Percentiles rank a stretch among this genome's conserved stretches.
These are phyloP conservation scores for Nitzschia sp. DNA, from an alignment of 108 stramenopile species.

Conservation along the genomic window DNA sequence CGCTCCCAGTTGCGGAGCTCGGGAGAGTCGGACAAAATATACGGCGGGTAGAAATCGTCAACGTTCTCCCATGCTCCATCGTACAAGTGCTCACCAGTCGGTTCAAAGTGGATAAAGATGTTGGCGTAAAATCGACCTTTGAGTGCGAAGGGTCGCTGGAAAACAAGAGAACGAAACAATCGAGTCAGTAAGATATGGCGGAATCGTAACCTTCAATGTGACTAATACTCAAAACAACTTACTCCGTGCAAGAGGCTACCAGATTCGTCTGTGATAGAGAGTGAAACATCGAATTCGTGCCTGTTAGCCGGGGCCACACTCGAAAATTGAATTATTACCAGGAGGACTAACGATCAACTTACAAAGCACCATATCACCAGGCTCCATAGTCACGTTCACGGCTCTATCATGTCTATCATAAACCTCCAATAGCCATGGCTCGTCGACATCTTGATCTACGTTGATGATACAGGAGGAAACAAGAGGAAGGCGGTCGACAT, in stretches of 20 bases:
- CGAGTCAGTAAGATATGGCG: no score
- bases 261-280: conserved; percentile 39
- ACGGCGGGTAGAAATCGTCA: conserved; percentile 59
- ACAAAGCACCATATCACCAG: conserved; percentile 89
- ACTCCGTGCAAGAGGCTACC: conserved; percentile 68
- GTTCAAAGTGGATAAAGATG: conserved; percentile 85
- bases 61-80: conserved; percentile 25
- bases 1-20: conserved; percentile 55
- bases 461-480: conserved; percentile 90
- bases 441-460: conserved; percentile 91
- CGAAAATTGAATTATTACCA: no score
- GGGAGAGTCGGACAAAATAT: conserved; percentile 42
- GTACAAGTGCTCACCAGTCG: conserved; percentile 47
- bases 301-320: no score
- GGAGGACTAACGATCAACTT: neutral
- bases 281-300: no score
- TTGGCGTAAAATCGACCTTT: conserved; percentile 56
- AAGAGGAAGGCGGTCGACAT: conserved; percentile 91
- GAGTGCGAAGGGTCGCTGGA: conserved; percentile 70
- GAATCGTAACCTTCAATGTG: no score
- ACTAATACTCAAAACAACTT: no score
- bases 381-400: conserved; percentile 89
- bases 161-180: neutral
- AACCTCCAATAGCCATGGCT: conserved; percentile 88
- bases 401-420: conserved; percentile 83